Conservation (phyloP, 2,329 filamentous ascomycete genomes). For the Colletotrichum navitas region DNA sequence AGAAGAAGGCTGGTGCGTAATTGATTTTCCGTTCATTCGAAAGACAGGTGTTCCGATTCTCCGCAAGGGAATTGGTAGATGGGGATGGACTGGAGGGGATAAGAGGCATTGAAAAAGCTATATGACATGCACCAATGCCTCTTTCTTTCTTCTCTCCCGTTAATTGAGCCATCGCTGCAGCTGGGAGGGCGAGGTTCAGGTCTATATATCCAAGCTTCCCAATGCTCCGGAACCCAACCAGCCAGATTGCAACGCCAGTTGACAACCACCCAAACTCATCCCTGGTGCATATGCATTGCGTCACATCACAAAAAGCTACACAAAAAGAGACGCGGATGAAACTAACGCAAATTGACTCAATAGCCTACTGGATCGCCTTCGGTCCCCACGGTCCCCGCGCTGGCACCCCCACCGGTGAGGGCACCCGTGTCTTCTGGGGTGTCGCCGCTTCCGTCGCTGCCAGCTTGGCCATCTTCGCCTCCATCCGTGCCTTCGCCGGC, state of each 20-base stretch:
- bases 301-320: slow-evolving; percentile 18
- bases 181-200: not conserved
- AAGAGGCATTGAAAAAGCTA: not conserved
- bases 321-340: slow-evolving; percentile 39
- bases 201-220: slow-evolving; percentile 14
- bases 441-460: slow-evolving; percentile 75
- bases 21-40: slow-evolving; percentile 21
- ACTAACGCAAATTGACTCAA: slow-evolving; percentile 57
- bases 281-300: slow-evolving; percentile 36
- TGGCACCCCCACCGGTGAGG: slow-evolving; percentile 84
- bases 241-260: slow-evolving; percentile 28
- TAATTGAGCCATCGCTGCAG: slow-evolving; percentile 18
- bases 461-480: slow-evolving; percentile 78
- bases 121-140: not conserved
- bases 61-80: slow-evolving; percentile 10
- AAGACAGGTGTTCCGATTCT: slow-evolving; percentile 23
- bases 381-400: slow-evolving; percentile 95
- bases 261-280: slow-evolving; percentile 24
- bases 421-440: slow-evolving; percentile 81
- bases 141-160: not conserved
- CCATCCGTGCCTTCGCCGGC: slow-evolving; percentile 78
- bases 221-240: not conserved
- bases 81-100: not conserved
- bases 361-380: slow-evolving; percentile 99
- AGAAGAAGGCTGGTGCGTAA: slow-evolving; percentile 98